Base-by-base conservation (phyloP, 1,284 basidiomycete genomes). In the Vanrija humicola region DNA sequence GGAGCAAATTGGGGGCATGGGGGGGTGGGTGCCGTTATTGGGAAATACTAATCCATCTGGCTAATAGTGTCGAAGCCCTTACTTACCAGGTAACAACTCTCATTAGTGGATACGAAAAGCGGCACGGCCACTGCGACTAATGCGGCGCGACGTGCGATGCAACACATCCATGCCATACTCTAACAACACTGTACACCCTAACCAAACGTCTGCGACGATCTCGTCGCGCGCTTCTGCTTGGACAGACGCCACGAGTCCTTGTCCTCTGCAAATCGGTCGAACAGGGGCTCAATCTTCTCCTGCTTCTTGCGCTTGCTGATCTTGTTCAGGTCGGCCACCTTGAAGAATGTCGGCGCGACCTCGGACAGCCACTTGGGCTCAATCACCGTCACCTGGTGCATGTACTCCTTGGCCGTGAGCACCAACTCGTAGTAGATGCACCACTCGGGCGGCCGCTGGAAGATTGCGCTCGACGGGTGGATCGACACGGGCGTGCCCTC, bases 291-390 rank as follows among this genome's bases (percentile, higher is more conserved):
- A 64, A 98, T 95, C 84, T 94, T 97, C 80, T 98, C 95, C 73
- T 93, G 87, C 74, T 86, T 86, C 82, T 99, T 98, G 66, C 95
- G 83, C 77, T 97, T 97, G 68, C 90, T 94, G 77, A 98, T 95
- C 77, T 93, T 93, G 78, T 92, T 89, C 49, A 85, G 87, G 75
- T 98, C 94, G 3, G 95, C 93, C 44, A 96, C 89, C 76, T 89
- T 89, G 87, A 98, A 99, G 83, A 97, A 98, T 55, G 76, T 77
- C 8, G 95, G 95, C 12, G 96, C 95, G 21, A 97, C 94, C 72
- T 98, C 95, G 7, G 95, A 90, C 15, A 98, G 83, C 96, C 96
- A 99, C 77, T 97, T 96, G 2, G 96, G 94, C 73, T 98, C 96
- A 58, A 99, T 86, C 1, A 92, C 90, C 1, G 92, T 97, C 53